Conservation (phyloP, 495 filamentous ascomycete species). For the Baudoinia panamericana region DNA sequence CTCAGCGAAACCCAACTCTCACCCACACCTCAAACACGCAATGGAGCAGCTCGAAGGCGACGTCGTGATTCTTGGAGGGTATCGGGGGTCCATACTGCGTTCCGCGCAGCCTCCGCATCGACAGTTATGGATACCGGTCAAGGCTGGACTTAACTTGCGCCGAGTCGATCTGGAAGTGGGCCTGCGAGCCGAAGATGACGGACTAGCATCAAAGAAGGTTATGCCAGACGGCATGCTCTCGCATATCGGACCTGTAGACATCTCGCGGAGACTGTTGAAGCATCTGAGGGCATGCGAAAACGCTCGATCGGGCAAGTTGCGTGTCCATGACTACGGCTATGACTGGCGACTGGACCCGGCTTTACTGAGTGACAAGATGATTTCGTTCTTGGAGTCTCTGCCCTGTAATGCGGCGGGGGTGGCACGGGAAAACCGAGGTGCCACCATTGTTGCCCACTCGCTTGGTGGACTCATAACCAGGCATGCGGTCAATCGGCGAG, state of each 20-base stretch:
- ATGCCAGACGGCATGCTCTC: slow-evolving; percentile 76
- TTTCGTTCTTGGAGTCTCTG: slow-evolving; percentile 57
- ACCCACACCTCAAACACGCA: slow-evolving; percentile 48
- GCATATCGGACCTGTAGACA: slow-evolving; percentile 84
- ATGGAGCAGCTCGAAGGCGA: slow-evolving; percentile 66
- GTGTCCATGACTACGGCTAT: slow-evolving; percentile 85
- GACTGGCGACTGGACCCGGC: slow-evolving; percentile 88
- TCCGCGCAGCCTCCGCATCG: slow-evolving; percentile 71
- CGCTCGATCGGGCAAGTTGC: slow-evolving; percentile 51
- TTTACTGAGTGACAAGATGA: slow-evolving; percentile 54
- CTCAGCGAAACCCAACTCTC: slow-evolving; percentile 24
- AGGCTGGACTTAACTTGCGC: slow-evolving; percentile 81
- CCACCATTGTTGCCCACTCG: slow-evolving; percentile 74
- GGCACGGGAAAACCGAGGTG: slow-evolving; percentile 45
- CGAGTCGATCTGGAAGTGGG: slow-evolving; percentile 89
- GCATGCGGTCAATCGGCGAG: slow-evolving; percentile 76
- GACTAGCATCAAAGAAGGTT: slow-evolving; percentile 67
- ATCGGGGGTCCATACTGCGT: slow-evolving; percentile 75
- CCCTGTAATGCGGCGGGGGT: slow-evolving; percentile 53
- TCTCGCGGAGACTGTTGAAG: slow-evolving; percentile 69
- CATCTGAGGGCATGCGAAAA: slow-evolving; percentile 61
- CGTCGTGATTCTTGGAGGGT: slow-evolving; percentile 80
- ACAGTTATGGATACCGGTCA: slow-evolving; percentile 86
- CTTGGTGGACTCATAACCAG: slow-evolving; percentile 81
- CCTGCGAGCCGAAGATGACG: slow-evolving; percentile 70